phyloP scores from a whole-genome alignment of 139 green algal species.

The Chara braunii region DNA sequence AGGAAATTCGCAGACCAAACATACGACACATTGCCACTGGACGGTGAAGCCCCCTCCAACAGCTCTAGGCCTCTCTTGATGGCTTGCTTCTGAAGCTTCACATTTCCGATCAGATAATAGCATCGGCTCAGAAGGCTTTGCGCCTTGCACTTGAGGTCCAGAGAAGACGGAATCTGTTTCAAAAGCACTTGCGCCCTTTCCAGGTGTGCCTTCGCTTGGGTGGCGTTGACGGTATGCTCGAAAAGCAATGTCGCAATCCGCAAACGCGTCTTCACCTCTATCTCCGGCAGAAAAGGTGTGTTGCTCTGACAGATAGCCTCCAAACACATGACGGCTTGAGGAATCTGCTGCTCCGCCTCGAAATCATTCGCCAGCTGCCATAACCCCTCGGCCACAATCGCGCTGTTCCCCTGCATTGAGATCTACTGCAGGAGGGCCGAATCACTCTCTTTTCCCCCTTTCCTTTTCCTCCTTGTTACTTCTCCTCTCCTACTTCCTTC shows the following conservation, averaged over 20 bases:
- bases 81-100: conserved; percentile 8
- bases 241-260: conserved; percentile 15
- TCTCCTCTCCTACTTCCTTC: too few relatives aligned
- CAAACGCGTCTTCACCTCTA: conserved; percentile 21
- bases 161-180: conserved; percentile 8
- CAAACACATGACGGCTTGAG: conserved; percentile 15
- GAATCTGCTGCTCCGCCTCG: not conserved
- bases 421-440: too few relatives aligned
- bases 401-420: conserved; percentile 1
- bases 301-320: conserved; percentile 36
- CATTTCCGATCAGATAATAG: conserved; percentile 10
- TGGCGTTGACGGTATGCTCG: conserved; percentile 1
- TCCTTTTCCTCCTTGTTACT: too few relatives aligned
- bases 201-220: not conserved
- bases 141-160: conserved; percentile 17
- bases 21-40: not conserved
- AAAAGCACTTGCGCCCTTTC: conserved; percentile 22
- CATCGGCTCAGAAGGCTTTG: conserved; percentile 21
- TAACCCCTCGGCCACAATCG: not conserved
- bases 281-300: conserved; percentile 21
- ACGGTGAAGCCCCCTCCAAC: not conserved
- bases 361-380: conserved; percentile 3
- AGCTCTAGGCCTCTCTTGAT: not conserved
- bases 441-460: too few relatives aligned
- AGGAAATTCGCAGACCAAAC: not conserved